Conservation (phyloP, 371 early-diverging fungal species). For the Zychaea mexicana region DNA sequence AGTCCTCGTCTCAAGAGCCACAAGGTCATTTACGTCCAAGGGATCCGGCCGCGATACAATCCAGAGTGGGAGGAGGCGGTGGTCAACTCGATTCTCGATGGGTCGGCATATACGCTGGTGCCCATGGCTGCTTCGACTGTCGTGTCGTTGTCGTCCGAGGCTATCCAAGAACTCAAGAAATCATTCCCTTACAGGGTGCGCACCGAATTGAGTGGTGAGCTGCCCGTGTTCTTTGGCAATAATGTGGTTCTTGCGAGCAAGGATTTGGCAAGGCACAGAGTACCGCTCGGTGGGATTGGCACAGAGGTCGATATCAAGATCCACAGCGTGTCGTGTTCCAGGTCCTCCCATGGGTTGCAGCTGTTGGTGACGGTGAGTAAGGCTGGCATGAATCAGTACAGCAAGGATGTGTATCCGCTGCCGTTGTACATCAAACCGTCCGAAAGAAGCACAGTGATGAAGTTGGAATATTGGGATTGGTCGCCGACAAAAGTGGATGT, state of each 20-base stretch:
- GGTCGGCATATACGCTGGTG: slow-evolving; percentile 27
- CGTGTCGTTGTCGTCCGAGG: slow-evolving; percentile 8
- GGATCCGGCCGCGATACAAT: slow-evolving; percentile 47
- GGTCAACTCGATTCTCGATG: slow-evolving; percentile 40
- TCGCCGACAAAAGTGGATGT: background rate
- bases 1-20: slow-evolving; percentile 13
- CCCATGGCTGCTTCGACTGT: slow-evolving; percentile 19
- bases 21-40: slow-evolving; percentile 40
- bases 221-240: slow-evolving; percentile 29
- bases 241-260: slow-evolving; percentile 17
- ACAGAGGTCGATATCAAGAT: slow-evolving; percentile 12
- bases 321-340: background rate
- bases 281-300: slow-evolving; percentile 18
- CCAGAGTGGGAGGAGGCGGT: slow-evolving; percentile 47
- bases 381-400: background rate
- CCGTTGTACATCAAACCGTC: slow-evolving; percentile 34
- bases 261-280: background rate
- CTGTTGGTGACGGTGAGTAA: background rate
- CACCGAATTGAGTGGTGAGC: slow-evolving; percentile 13
- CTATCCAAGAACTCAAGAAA: slow-evolving; percentile 1
- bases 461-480: slow-evolving; percentile 1
- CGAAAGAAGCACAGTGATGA: background rate
- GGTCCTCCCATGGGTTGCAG: background rate
- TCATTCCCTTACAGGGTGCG: slow-evolving; percentile 9
- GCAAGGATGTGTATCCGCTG: slow-evolving; percentile 7